Evolutionary conservation across 495 filamentous ascomycete species (phyloP), one percentile per base, ranked within the genome.

Genomic region (Paragyromitra xinjiangensis): DNA sequence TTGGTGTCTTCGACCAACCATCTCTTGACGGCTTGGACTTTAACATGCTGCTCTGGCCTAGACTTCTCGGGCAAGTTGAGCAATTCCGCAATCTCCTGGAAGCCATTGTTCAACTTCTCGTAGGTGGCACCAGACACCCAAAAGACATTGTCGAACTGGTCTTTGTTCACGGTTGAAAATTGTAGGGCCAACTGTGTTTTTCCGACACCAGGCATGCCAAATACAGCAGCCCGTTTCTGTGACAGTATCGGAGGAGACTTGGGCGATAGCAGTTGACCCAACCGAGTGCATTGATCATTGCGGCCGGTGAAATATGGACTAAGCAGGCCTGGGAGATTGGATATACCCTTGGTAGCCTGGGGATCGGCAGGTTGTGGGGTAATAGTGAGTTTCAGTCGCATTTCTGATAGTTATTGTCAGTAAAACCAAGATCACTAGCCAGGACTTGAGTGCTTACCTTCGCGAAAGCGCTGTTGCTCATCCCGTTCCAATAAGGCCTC

Each of bases 11-110:
- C 8, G 42, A n/a, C 48, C 12, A 65, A 42, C 63, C 63, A 65
- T 65, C 12, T 65, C 42, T 65, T 65, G 39, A 50, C 42, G n/a
- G 24, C 63, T 2, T 65, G 22, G 42, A 34, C 63, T 42, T 65
- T 65, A 40, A 65, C 63, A 48, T 65, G 63, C 63, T 50, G 63
- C 42, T 65, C 63, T 48, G n/a, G 19, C 42, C 42, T 65, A 6
- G 40, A 34, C 40, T 65, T 65, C 24, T 65, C 63, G 19, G 61
- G 62, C 7, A 65, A 26, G 40, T 65, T 24, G 22, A 50, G 63
- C 24, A 65, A 29, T 50, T 65, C 44, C 6, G 63, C 22, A 7
- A 65, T 65, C 26, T 65, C 44, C 12, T 51, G 22, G 12, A 65
- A 65, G 11, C 63, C 44, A 42, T 65, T 65, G 42, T 22, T 65